A percentile compares a stretch with the other conserved stretches of the same genome.
Conservation (phyloP, 192 early-diverging fungal species). For the Podila minutissima region DNA sequence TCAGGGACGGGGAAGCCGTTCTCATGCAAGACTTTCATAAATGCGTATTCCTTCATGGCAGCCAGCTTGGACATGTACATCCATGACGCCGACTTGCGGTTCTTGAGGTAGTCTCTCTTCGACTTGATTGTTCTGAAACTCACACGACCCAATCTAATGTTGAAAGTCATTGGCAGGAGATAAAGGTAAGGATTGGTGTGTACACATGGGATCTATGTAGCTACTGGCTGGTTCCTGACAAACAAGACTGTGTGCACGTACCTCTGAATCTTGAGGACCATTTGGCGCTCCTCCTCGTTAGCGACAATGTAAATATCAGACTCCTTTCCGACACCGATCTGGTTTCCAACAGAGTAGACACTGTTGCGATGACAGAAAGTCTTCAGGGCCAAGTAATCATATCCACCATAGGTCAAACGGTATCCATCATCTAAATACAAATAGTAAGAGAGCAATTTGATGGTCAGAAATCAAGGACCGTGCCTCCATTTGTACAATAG, state of each 20-base stretch:
- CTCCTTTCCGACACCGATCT: conserved; percentile 99
- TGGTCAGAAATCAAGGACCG: not conserved
- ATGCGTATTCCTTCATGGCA: conserved; percentile 98
- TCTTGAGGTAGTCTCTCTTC: conserved; percentile 97
- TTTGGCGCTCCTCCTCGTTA: conserved; percentile 89
- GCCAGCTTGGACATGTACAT: conserved; percentile 99
- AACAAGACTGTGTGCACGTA: conserved; percentile 21
- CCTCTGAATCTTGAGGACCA: conserved; percentile 96
- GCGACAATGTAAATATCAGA: conserved; percentile 98
- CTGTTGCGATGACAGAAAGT: conserved; percentile 89
- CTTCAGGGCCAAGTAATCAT: conserved; percentile 97
- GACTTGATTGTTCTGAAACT: conserved; percentile 97
- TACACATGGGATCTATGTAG: not conserved
- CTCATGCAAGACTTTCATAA: conserved; percentile 92
- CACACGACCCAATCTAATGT: conserved; percentile 85
- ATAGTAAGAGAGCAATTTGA: not conserved
- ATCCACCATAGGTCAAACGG: conserved; percentile 98
- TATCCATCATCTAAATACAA: conserved; percentile 86
- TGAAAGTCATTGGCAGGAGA: not conserved
- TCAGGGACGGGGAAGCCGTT: conserved; percentile 96
- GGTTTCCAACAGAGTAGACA: conserved; percentile 96
- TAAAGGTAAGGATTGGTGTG: not conserved
- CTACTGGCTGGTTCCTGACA: not conserved
- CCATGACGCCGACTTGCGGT: conserved; percentile 96
- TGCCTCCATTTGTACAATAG: conserved; percentile 63